A percentile compares a stretch with the other conserved stretches of the same genome.
phyloP scores from a whole-genome alignment of 371 early-diverging fungal species.

The Batkoa obscura region DNA sequence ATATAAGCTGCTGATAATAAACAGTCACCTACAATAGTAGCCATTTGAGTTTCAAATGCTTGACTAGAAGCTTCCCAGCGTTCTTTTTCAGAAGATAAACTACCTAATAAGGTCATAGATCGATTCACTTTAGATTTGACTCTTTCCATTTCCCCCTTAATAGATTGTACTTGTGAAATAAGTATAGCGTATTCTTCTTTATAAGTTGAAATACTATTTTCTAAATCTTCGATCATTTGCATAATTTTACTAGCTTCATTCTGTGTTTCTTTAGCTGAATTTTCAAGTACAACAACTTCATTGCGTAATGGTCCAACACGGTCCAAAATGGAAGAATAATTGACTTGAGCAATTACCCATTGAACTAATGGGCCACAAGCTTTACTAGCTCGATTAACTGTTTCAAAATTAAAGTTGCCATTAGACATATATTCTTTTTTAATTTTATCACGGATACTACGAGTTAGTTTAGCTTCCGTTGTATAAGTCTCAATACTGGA shows the following conservation, averaged over 20 bases:
- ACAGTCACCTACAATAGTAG: slow-evolving; percentile 96
- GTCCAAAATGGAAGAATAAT: slow-evolving; percentile 78
- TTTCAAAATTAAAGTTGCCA: slow-evolving; percentile 80
- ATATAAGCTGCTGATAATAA: slow-evolving; percentile 80
- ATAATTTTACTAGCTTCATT: slow-evolving; percentile 51
- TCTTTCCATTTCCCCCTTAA: slow-evolving; percentile 88
- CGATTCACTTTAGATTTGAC: slow-evolving; percentile 89
- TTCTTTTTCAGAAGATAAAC: slow-evolving; percentile 77
- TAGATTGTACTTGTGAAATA: slow-evolving; percentile 76
- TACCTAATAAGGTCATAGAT: slow-evolving; percentile 70
- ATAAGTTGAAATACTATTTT: slow-evolving; percentile 68
- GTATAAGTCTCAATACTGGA: slow-evolving; percentile 90
- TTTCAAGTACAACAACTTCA: slow-evolving; percentile 74
- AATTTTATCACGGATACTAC: slow-evolving; percentile 55
- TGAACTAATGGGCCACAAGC: slow-evolving; percentile 97
- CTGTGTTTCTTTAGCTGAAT: slow-evolving; percentile 53
- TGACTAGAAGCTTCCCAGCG: slow-evolving; percentile 87
- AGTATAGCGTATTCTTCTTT: slow-evolving; percentile 93
- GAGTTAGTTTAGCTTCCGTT: slow-evolving; percentile 61
- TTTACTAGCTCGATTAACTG: slow-evolving; percentile 91
- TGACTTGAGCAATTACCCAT: slow-evolving; percentile 95
- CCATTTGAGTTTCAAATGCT: slow-evolving; percentile 89
- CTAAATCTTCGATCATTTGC: slow-evolving; percentile 64
- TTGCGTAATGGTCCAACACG: slow-evolving; percentile 87
- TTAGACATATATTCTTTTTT: slow-evolving; percentile 52